phyloP scores from a whole-genome alignment of 2,329 filamentous ascomycete genomes.

The Hypomyces perniciosus region DNA sequence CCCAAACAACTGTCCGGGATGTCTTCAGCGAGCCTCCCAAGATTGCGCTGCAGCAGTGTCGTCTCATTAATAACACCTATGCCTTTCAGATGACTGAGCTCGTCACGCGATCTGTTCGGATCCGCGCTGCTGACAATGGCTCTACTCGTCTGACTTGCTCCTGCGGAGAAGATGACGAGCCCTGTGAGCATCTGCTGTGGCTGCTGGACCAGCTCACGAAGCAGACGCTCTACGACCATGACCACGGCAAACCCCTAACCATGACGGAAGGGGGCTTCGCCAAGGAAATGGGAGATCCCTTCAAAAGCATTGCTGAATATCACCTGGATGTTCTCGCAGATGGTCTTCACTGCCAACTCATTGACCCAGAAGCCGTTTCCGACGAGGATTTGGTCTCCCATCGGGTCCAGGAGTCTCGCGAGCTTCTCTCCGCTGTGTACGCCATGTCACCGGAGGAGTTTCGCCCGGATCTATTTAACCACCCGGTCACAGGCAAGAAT shows the following conservation, averaged over 20 bases:
- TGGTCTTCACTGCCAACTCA: slow-evolving; percentile 43
- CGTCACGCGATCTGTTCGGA: slow-evolving; percentile 46
- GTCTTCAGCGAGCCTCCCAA: slow-evolving; percentile 43
- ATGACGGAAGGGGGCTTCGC: slow-evolving; percentile 40
- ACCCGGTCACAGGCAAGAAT: slow-evolving; percentile 24
- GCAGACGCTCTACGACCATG: slow-evolving; percentile 38
- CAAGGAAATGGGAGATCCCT: slow-evolving; percentile 43
- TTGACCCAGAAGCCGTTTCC: slow-evolving; percentile 26
- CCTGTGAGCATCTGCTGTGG: slow-evolving; percentile 50
- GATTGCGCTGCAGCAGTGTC: slow-evolving; percentile 45
- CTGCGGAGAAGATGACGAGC: slow-evolving; percentile 32
- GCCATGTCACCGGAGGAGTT: slow-evolving; percentile 35
- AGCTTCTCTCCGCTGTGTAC: slow-evolving; percentile 45
- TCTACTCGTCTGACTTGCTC: slow-evolving; percentile 41
- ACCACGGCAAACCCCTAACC: slow-evolving; percentile 32
- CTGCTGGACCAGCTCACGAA: slow-evolving; percentile 47
- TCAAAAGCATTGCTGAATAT: slow-evolving; percentile 42
- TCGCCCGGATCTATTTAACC: slow-evolving; percentile 41
- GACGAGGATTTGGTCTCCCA: slow-evolving; percentile 26
- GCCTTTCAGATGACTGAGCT: slow-evolving; percentile 52
- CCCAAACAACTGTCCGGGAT: slow-evolving; percentile 35
- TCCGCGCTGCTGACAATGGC: slow-evolving; percentile 35
- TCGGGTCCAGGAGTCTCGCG: slow-evolving; percentile 43
- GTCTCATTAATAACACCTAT: slow-evolving; percentile 42
- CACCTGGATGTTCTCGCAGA: slow-evolving; percentile 48